A percentile compares a stretch with the other conserved stretches of the same genome.
Evolutionary conservation across 306 rosid genomes (phyloP).

Genomic region (Benincasa hispida): DNA sequence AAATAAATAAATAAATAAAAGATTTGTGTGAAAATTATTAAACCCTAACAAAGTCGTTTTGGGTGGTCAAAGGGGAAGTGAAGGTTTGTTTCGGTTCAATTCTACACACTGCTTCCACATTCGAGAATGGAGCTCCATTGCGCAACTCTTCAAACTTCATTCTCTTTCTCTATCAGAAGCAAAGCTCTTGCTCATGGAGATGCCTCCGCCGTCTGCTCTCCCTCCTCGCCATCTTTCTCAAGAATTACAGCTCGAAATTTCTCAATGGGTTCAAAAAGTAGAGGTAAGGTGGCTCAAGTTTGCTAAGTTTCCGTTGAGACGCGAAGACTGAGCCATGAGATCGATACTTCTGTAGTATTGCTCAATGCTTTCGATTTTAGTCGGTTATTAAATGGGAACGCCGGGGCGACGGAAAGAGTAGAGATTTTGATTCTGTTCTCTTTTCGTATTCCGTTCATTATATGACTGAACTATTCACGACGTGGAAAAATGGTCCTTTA

Average conservation of each 20-base stretch:
- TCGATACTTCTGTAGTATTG: not conserved
- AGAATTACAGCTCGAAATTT: constrained; percentile 11
- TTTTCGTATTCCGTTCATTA: not conserved
- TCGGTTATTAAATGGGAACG: not conserved
- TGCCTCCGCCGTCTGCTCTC: constrained; percentile 12
- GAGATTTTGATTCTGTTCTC: not conserved
- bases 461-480: not conserved
- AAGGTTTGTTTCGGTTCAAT: too few species aligned
- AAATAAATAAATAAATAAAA: too few species aligned
- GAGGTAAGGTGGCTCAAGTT: constrained; percentile 15
- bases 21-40: too few species aligned
- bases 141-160: constrained; percentile 17
- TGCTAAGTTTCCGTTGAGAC: not conserved
- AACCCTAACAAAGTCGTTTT: not conserved
- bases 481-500: not conserved
- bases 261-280: constrained; percentile 12
- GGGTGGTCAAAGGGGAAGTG: too few species aligned
- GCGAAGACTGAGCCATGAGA: not conserved
- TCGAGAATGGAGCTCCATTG: constrained; percentile 23
- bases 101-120: not conserved
- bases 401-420: not conserved
- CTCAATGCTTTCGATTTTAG: not conserved
- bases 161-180: constrained; percentile 12
- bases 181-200: constrained; percentile 4
- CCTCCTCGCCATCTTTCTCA: not conserved